Percentiles rank a stretch among this genome's conserved stretches.
phyloP scores from a whole-genome alignment of 2,329 filamentous ascomycete genomes.

The Sclerotinia borealis region DNA sequence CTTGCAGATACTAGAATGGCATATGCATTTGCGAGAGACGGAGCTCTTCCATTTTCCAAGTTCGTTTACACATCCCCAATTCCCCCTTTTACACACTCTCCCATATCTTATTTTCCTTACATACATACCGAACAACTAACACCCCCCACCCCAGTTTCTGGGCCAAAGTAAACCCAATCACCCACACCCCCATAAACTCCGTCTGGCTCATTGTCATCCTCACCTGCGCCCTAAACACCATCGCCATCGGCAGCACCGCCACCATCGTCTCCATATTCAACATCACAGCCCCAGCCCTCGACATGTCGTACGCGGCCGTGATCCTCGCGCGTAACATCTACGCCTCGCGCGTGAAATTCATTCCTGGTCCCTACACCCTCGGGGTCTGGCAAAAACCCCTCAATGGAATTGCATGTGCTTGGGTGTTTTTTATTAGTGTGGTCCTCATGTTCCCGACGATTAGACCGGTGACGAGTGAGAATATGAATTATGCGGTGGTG shows the following conservation, averaged over 20 bases:
- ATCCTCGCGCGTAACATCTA: constrained; percentile 40
- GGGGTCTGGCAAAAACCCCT: constrained; percentile 49
- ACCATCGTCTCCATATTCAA: constrained; percentile 49
- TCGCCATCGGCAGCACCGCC: constrained; percentile 44
- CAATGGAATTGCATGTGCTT: constrained; percentile 50
- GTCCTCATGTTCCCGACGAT: constrained; percentile 50
- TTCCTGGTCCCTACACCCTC: constrained; percentile 48
- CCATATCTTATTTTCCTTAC: not conserved
- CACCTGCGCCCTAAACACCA: constrained; percentile 45
- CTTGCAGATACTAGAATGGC: constrained; percentile 57
- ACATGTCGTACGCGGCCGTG: constrained; percentile 52
- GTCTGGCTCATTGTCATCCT: constrained; percentile 59
- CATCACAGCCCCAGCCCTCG: constrained; percentile 46
- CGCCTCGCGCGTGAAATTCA: constrained; percentile 21
- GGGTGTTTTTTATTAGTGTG: constrained; percentile 57
- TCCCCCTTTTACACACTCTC: not conserved
- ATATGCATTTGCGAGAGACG: constrained; percentile 54
- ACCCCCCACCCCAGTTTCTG: constrained; percentile 38
- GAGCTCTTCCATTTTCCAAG: constrained; percentile 54
- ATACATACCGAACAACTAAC: not conserved
- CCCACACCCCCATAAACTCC: constrained; percentile 54
- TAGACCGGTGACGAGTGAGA: constrained; percentile 41
- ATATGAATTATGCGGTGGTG: constrained; percentile 47
- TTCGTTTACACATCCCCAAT: constrained; percentile 29
- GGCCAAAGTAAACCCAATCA: constrained; percentile 45